A percentile compares a stretch with the other conserved stretches of the same genome.
Conservation (phyloP, 352 stramenopile species). For the Phytophthora brassicae region DNA sequence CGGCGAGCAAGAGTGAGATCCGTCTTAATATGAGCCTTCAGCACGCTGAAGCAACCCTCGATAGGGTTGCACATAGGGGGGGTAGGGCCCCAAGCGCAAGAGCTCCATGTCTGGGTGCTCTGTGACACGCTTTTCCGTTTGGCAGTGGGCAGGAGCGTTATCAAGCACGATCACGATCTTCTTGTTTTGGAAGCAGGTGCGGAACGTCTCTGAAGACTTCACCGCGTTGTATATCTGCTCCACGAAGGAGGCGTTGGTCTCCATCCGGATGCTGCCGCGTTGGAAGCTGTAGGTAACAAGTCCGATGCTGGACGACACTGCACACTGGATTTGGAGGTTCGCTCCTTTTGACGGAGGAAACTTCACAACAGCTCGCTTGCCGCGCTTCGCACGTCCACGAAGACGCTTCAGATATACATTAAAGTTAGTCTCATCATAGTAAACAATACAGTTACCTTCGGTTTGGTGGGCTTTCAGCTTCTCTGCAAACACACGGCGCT, state of each 20-base stretch:
- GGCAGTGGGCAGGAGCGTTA: background rate
- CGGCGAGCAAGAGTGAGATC: background rate
- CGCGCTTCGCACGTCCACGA: background rate
- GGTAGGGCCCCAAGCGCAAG: background rate
- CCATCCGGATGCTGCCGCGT: background rate
- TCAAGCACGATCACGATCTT: slow-evolving; percentile 1
- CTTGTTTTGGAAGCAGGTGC: background rate
- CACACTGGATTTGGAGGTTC: background rate
- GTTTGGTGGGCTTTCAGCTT: background rate
- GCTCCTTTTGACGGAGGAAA: background rate
- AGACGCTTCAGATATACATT: slow-evolving; percentile 3
- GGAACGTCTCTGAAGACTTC: background rate
- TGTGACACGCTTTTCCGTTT: background rate
- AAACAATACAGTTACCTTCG: slow-evolving; percentile 7
- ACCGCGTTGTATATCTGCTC: background rate
- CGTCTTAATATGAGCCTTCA: background rate
- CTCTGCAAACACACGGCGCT: background rate
- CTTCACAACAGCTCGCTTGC: background rate
- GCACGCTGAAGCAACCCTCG: background rate
- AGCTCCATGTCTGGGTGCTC: background rate
- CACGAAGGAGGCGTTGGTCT: background rate
- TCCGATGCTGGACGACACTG: background rate
- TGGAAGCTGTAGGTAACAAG: background rate
- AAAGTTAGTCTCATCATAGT: slow-evolving; percentile 7
- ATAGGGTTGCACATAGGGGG: background rate